Evolutionary conservation across 768 basidiomycete species (phyloP).

Genomic region (Collybia sordida): DNA sequence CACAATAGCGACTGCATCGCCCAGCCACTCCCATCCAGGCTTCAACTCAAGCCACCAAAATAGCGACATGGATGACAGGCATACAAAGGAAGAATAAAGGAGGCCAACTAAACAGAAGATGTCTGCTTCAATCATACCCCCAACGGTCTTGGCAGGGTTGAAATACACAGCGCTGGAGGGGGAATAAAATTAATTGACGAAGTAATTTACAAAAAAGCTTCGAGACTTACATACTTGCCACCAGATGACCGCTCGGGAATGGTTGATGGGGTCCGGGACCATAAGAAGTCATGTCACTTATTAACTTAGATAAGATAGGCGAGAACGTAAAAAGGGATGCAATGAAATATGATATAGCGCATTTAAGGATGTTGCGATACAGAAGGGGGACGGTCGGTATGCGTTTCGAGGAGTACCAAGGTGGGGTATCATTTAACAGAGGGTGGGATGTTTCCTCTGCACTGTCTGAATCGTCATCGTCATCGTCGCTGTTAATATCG

Average conservation of each 20-base stretch:
- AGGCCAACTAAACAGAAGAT: slow-evolving; percentile 74
- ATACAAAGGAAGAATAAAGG: slow-evolving; percentile 70
- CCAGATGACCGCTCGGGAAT: slow-evolving; percentile 84
- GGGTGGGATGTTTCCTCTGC: slow-evolving; percentile 6
- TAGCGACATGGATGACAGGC: slow-evolving; percentile 71
- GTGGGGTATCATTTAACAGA: slow-evolving; percentile 1
- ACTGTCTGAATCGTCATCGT: slow-evolving; percentile 21
- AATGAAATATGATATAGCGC: slow-evolving; percentile 86
- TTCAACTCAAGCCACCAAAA: slow-evolving; percentile 78
- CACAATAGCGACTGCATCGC: slow-evolving; percentile 67
- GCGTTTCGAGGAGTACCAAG: slow-evolving; percentile 16
- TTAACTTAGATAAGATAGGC: slow-evolving; percentile 65
- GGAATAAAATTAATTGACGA: slow-evolving; percentile 1
- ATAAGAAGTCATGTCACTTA: slow-evolving; percentile 59
- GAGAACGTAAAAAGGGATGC: slow-evolving; percentile 93
- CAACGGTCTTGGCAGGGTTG: slow-evolving; percentile 91
- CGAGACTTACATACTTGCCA: slow-evolving; percentile 82
- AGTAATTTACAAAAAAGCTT: background rate
- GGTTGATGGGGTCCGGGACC: slow-evolving; percentile 52
- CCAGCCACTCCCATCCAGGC: slow-evolving; percentile 72
- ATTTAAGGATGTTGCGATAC: slow-evolving; percentile 82
- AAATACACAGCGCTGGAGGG: slow-evolving; percentile 73
- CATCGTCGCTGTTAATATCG: slow-evolving; percentile 12
- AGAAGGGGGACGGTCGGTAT: slow-evolving; percentile 45
- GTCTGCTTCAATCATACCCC: slow-evolving; percentile 91